Evolutionary conservation across 2,329 filamentous ascomycete genomes (phyloP), one percentile per base, ranked within the genome.

Genomic region (Diaporthe caulivora): DNA sequence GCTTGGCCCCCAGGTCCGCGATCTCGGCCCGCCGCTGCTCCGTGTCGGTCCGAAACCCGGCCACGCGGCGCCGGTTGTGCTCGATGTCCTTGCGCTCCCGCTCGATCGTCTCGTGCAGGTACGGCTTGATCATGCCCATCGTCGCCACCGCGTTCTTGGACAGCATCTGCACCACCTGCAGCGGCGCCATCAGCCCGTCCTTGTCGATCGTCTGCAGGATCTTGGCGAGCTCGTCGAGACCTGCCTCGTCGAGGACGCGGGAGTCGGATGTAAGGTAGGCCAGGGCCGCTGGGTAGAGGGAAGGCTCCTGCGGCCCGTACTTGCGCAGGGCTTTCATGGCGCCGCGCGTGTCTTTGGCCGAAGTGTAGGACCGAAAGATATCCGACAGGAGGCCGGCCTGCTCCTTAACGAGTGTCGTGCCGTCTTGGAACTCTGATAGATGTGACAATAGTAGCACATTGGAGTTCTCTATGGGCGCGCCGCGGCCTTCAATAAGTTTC

Each of bases 111-210:
- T 93, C 91, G 76, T 93, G 91, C 2, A 99, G 91, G 82, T 99
- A 99, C 8, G 92, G 91, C 83, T 98, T 98, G 75, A 99, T 93
- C 89, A 98, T 95, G 67, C 96, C 97, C 94, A 99, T 98, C 0
- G 95, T 98, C 0, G 97, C 96, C 3, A 98, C 94, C 74, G 84
- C 72, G 81, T 86, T 82, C 60, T 89, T 86, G n/a, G 87, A 86
- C 0, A 99, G 89, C 0, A 95, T 97, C 82, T 99, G 96, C 21
- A 99, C 97, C 42, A 99, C 97, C 81, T 99, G 97, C 5, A 99
- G 86, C 0, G 97, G 97, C 0, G 97, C 96, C 94, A 99, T 97
- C 49, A 99, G 89, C 0, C 94, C 93, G 78, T 98, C 95, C 75
- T 93, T 89, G 80, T 98, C 94, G 77, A 99, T 98, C 79, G 94